Base-by-base conservation (phyloP, 441 rosid genomes). In the Pelargonium cotyledonis region DNA sequence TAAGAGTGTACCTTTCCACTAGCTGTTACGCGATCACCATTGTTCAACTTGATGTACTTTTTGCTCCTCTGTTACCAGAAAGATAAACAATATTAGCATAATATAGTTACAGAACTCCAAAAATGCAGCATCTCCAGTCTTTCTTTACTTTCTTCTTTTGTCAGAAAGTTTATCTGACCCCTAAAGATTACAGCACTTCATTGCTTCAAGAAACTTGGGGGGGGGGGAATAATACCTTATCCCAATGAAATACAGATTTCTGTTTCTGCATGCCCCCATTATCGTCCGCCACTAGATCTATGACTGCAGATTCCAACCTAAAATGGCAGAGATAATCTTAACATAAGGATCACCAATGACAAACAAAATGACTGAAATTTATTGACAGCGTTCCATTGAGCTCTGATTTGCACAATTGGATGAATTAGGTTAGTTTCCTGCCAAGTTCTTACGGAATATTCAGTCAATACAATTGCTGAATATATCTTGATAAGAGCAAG, bases 201-300 rank as follows among this genome's bases (percentile, higher is more conserved):
- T 18, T 58, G 8, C 9, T 58, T 58, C 12, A 21, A 21, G 12
- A 8, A 19, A 29, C 12, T 57, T 18, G 29, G 18, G 10, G 10
- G 4, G 10, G 4, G 0, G 19, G 11, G 21, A 23, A 53, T 47
- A 63, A 71, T 80, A 94, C 99, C 96, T 88, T 91, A 80, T 95
- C 99, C 99, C 99, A 95, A 72, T 95, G 99, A 73, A 76, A 88
- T 70, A 73, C 74, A 29, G 87, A 21, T 81, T 88, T 82, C 77
- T 91, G 97, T 80, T 91, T 91, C 80, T 86, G 87, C 80, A 89
- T 75, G 65, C 95, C 97, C 67, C 53, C 81, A 58, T 85, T 73
- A 79, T 95, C 94, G 77, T 91, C 99, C 66, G 95, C 99, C 73
- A 95, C 96, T 55, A 95, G 90, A 88, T 95, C 97, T 44, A 91